Evolutionary conservation across 1,139 yeast genomes (phyloP), one percentile per base, ranked within the genome.

Genomic region (Kodamaea alishanica): DNA sequence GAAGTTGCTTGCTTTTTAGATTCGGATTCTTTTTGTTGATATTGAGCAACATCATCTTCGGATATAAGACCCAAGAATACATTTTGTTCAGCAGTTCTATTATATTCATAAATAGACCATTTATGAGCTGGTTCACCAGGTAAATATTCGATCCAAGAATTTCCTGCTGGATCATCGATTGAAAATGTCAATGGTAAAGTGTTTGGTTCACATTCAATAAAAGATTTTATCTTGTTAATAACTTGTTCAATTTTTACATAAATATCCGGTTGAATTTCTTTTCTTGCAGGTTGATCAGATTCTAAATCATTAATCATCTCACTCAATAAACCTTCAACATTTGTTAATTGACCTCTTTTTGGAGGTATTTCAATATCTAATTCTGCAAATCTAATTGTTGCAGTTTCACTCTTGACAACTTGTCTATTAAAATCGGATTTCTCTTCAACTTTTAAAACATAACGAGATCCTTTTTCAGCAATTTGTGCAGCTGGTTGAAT

Each of bases 301-400:
- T 75, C 70, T 49, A 94, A 74, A 59, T 92, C 97, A n/a, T 75
- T 84, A 43, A 83, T 70, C 83, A 89, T 88, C 60, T 89, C 97
- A 26, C 72, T 60, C 40, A 94, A 70, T 32, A 94, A 64, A 26
- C 98, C 98, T 63, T 94, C 98, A 24, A 89, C 81, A 26, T 90
- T 90, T 34, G 96, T 87, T 49, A 92, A 70, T 57, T 90, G 96
- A 31, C 98, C 98, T 52, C 89, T 76, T 62, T 89, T 86, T 28
- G 97, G 88, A 6, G 99, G 98, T 43, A 94, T 90, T 63, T 92
- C 98, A 43, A 92, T 79, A 48, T 89, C 97, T 45, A 94, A 69
- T 61, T 90, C 96, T 10, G 76, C 69, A 56, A 94, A 89, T 55
- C 74, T 79, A 61, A 90, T 84, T n/a, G 81, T 69, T 29, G 96